Evolutionary conservation across 148 eudicot species (phyloP), one percentile per base, ranked within the genome.

Genomic region (Fallopia convolvulus): DNA sequence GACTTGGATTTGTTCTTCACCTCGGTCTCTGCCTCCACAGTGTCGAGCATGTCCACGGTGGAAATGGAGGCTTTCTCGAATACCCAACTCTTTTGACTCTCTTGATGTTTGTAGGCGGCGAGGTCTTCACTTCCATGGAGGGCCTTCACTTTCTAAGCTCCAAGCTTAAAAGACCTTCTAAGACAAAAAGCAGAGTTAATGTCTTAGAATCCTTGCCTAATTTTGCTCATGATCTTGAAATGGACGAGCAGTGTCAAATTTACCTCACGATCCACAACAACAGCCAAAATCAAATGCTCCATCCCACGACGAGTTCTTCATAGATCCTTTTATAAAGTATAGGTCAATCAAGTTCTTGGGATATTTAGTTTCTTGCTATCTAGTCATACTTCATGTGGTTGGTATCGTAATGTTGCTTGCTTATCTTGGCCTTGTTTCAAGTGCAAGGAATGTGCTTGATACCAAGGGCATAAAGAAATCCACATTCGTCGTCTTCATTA

Each of bases 41-140:
- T 81, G 17, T 86, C 94, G 10, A 90, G 91, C 77, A 85, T 90
- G 87, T 84, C 94, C 23, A 79, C 88, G 0, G 81, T 90, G 0
- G 94, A 90, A 75, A 90, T 90, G 94, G 94, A 90, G 74, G 90
- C 82, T 18, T 90, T 90, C 77, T 90, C 91, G 4, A 83, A 84
- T 68, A 40, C 74, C 0, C 94, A 90, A 70, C 87, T 90, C n/a
- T 90, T 50, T 61, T 87, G 41, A 77, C 83, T 1, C 33, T 85
- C n/a, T 58, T 87, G 12, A 90, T 90, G 85, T 79, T 88, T 48
- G 23, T 88, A 4, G 90, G 94, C 2, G 87, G 89, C 4, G 90
- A 90, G 70, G 82, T 84, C 1, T 87, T 84, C 70, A 77, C 81
- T 46, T 88, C 91, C 39, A 75, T 88, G 81, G 70, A 87, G 3